phyloP scores from a whole-genome alignment of 371 early-diverging fungal species.

The Mortierella polycephala region DNA sequence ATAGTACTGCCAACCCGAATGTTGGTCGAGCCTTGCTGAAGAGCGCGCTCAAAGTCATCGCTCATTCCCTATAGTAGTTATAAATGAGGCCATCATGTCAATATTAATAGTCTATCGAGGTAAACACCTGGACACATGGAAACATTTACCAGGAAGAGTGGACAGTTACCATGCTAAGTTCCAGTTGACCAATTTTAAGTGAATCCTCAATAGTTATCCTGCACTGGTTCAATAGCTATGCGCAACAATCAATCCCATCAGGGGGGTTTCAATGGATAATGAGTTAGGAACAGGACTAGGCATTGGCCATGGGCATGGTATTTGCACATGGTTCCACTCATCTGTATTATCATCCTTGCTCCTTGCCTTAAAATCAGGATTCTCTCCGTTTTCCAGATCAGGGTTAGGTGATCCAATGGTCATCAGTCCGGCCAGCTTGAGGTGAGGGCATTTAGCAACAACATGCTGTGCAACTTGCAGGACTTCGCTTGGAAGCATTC shows the following conservation, averaged over 20 bases:
- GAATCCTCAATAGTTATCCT: constrained; percentile 44
- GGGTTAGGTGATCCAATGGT: constrained; percentile 86
- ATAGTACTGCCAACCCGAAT: constrained; percentile 92
- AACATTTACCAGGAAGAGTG: not conserved
- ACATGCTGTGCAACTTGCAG: constrained; percentile 71
- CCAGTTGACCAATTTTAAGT: constrained; percentile 60
- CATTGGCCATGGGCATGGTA: not conserved
- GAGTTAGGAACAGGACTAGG: not conserved
- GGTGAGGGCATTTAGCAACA: constrained; percentile 68
- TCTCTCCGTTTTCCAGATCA: constrained; percentile 69
- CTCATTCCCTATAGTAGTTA: constrained; percentile 82
- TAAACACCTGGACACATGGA: no score
- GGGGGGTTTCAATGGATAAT: not conserved
- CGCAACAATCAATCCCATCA: not conserved
- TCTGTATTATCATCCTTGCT: not conserved
- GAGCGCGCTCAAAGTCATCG: constrained; percentile 88
- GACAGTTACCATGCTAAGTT: constrained; percentile 82
- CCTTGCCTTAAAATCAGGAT: constrained; percentile 88
- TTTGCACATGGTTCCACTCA: not conserved
- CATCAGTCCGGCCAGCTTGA: constrained; percentile 90
- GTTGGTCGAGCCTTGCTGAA: constrained; percentile 88
- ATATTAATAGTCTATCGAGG: not conserved
- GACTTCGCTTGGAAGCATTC: constrained; percentile 66
- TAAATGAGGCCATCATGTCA: no score
- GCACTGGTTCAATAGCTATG: constrained; percentile 60